Evolutionary conservation across 768 basidiomycete genomes (phyloP).

Genomic region (Dendrothele bispora): DNA sequence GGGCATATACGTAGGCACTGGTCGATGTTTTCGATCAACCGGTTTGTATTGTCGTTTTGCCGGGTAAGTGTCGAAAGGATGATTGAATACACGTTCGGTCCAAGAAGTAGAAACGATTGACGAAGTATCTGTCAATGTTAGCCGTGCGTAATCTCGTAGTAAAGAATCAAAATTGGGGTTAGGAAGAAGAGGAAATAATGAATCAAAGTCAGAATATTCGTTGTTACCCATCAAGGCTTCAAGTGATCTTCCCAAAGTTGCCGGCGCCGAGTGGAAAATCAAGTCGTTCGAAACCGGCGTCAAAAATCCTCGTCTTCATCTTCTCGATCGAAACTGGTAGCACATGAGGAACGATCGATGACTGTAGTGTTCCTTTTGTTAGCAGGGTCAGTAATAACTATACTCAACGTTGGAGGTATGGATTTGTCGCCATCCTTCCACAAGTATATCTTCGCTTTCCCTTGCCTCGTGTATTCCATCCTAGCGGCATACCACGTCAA

Average conservation of each 20-base stretch:
- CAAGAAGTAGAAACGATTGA: constrained; percentile 7
- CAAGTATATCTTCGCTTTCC: not conserved
- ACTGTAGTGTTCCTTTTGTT: constrained; percentile 1
- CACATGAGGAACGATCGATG: not conserved
- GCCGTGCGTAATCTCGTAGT: constrained; percentile 3
- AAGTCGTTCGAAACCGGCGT: not conserved
- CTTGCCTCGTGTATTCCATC: constrained; percentile 6
- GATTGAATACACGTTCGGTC: not conserved
- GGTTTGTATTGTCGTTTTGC: constrained; percentile 18
- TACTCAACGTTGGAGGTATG: not conserved
- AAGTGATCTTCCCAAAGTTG: constrained; percentile 12
- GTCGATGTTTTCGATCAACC: constrained; percentile 23
- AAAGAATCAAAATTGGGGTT: constrained; percentile 12
- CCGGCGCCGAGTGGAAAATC: not conserved
- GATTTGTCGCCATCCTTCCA: not conserved
- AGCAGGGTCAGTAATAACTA: not conserved
- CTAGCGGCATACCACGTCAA: constrained; percentile 5
- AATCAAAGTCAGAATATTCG: constrained; percentile 1
- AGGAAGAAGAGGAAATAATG: constrained; percentile 8
- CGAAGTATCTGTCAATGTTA: not conserved
- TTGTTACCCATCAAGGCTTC: constrained; percentile 9
- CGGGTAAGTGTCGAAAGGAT: not conserved
- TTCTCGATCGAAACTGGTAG: not conserved
- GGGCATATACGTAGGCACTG: too few species aligned
- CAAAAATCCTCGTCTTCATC: not conserved